Percentiles rank a stretch among this genome's conserved stretches.
Evolutionary conservation across 192 early-diverging fungal genomes (phyloP).

Genomic region (Physocladia obscura): DNA sequence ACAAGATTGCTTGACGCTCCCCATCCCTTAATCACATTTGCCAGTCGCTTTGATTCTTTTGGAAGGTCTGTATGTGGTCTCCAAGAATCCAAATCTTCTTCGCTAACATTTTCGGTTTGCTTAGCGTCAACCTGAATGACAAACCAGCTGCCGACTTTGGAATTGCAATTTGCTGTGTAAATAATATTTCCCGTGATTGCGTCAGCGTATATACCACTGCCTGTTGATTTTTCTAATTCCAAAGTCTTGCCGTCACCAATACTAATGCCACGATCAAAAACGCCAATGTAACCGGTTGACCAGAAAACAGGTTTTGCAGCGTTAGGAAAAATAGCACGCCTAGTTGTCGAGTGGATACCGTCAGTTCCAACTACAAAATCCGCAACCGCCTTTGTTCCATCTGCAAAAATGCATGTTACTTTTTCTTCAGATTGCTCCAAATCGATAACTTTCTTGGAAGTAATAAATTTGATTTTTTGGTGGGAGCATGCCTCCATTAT

Average conservation of each 20-base stretch:
- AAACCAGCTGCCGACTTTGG: neutral
- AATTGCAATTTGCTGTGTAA: too few species aligned
- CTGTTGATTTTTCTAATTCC: neutral
- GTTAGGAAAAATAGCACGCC: constrained; percentile 32
- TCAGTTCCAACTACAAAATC: constrained; percentile 25
- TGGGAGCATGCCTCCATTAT: neutral
- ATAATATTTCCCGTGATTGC: neutral
- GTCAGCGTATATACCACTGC: neutral
- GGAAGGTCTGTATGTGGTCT: neutral
- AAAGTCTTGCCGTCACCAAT: neutral
- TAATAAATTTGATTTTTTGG: neutral
- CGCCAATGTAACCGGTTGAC: constrained; percentile 1
- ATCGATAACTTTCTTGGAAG: neutral
- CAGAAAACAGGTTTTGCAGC: constrained; percentile 3
- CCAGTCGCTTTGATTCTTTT: neutral
- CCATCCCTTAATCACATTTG: neutral
- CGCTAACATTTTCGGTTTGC: neutral
- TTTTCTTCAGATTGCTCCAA: neutral
- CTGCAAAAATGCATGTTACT: neutral
- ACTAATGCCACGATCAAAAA: neutral
- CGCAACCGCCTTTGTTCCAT: neutral
- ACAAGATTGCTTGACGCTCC: neutral
- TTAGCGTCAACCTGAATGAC: neutral
- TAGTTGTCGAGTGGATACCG: constrained; percentile 4
- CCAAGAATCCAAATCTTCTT: neutral